Base-by-base conservation (phyloP, 495 filamentous ascomycete genomes). In the Daldinia bambusicola region DNA sequence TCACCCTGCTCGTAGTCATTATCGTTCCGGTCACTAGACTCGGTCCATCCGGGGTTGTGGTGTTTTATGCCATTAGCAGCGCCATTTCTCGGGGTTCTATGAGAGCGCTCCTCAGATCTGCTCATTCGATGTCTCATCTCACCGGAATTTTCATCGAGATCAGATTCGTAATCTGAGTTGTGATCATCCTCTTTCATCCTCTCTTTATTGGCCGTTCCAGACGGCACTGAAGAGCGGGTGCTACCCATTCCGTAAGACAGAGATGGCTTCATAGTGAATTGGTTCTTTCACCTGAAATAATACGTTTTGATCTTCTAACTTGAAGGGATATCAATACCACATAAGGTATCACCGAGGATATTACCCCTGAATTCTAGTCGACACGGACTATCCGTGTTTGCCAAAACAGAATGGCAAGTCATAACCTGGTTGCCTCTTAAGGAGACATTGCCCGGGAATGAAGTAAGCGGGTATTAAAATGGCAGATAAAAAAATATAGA, bases 1-100 rank as follows among this genome's bases (percentile, higher is more conserved):
- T 82, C 84, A 22, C 75, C 77, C 31, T 79, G 72, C 57, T 80
- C 80, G 55, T 78, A 75, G 22, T 76, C 66, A 40, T 74, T 69
- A 50, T 74, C 61, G 40, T 77, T 72, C 43, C 62, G 64, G 53
- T 45, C 53, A 50, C 62, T 62, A 43, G 76, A 75, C 63, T 75
- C 76, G 50, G 70, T 56, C 78, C 78, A 79, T 66, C 74, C 67
- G 14, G 81, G 77, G 67, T 77, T 67, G 36, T 74, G 74, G 22
- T 45, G 67, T 62, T 81, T 80, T 38, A 75, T 66, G 53, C 78
- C 67, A 14, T 77, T 76, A 61, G 75, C 72, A 56, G 76, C 74
- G 56, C 74, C 76, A 0, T 74, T 45, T 76, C 75, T 18, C 52
- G 65, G 48, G 9, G n/a, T 12, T 12, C 14, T 16, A 53, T 30